Base-by-base conservation (phyloP, 192 early-diverging fungal genomes). In the Gaertneriomyces semiglobifer region DNA sequence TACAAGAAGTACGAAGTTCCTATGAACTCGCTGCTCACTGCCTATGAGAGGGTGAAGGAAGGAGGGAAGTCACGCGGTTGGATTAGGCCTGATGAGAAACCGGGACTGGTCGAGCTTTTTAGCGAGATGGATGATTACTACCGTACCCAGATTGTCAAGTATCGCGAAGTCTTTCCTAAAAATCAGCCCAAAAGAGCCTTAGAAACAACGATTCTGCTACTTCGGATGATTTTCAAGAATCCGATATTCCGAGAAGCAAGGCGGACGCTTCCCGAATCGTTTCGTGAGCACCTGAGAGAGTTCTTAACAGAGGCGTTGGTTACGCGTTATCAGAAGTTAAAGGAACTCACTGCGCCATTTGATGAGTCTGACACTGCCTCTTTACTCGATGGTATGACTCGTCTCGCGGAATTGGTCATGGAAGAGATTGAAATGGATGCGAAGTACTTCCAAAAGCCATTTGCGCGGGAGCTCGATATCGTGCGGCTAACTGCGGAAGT, bases 131-230 rank as follows among this genome's bases (percentile, higher is more conserved):
- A 74, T 44, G 68, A 60, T 14, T 80, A 83, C 61, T 83, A 72
- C 53, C 65, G 69, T 10, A 78, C 68, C 6, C 78, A 81, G 65
- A 73, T 84, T 4, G 70, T 63, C 44, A 82, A 84, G 63, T 84
- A 84, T 71, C 77, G 75, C 58, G 82, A 84, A 63, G 76, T 79
- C 39, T 84, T 69, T 62, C 81, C 82, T 25, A 83, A 84, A 62
- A 81, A 82, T 65, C 53, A 77, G 42, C 82, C 82, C 1, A 58
- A 58, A 14, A 71, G 73, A 25, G 82, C 76, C 7, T 66, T 84
- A 33, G 76, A 76, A 52, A 78, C 73, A 25, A 77, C 81, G 20
- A 74, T 84, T 44, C 65, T 84, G 45, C 68, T 84, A 59, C 67
- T 80, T 62, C 67, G 82, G 41, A 84, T 84, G 82, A 83, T 84